Conservation (phyloP, 441 rosid species). For the Dalechampia spathulata region DNA sequence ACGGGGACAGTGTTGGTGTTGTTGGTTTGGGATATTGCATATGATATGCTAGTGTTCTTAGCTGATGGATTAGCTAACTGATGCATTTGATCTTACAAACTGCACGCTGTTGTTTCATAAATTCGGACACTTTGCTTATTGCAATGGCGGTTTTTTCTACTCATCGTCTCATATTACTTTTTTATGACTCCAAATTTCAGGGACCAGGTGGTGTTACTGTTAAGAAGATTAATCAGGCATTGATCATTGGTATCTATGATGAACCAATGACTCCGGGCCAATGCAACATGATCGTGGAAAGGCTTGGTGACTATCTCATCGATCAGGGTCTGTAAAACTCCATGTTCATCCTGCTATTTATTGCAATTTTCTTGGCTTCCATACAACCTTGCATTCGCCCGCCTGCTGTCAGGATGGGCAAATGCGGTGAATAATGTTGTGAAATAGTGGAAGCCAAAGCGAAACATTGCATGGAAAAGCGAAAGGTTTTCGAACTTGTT, state of each 20-base stretch:
- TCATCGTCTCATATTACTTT: too few species aligned
- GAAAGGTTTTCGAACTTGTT: conserved; percentile 35
- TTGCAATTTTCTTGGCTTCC: conserved; percentile 28
- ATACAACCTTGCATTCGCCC: conserved; percentile 18
- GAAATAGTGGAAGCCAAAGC: conserved; percentile 18
- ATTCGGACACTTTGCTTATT: too few species aligned
- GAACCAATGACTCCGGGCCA: conserved; percentile 79
- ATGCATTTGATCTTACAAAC: too few species aligned
- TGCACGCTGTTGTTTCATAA: too few species aligned
- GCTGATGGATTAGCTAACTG: too few species aligned
- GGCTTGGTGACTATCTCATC: conserved; percentile 78
- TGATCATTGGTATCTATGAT: conserved; percentile 59
- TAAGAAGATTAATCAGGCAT: conserved; percentile 67
- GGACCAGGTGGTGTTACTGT: conserved; percentile 73
- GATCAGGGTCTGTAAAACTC: conserved; percentile 58
- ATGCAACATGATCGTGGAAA: conserved; percentile 80
- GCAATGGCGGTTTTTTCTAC: too few species aligned
- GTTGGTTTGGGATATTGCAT: too few species aligned
- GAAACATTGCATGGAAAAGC: conserved; percentile 24
- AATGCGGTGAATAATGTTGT: conserved; percentile 22
- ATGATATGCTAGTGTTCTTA: too few species aligned
- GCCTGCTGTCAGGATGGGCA: conserved; percentile 17
- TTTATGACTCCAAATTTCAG: too few species aligned
- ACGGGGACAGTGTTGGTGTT: too few species aligned
- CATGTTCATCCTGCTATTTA: conserved; percentile 18